Base-by-base conservation (phyloP, 306 rosid species). In the Ormosia semicastrata region DNA sequence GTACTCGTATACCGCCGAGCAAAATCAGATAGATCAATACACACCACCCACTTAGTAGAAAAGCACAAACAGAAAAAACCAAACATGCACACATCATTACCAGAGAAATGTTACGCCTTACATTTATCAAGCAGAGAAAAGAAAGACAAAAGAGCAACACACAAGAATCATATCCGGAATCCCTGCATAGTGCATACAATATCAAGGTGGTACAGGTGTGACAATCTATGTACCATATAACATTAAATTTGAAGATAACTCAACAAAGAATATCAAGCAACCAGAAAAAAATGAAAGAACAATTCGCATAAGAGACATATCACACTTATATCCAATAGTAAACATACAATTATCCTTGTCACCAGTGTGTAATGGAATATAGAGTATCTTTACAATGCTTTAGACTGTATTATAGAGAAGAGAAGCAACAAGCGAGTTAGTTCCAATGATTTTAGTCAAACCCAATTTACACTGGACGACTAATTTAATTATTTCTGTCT, bases 401-500 rank as follows among this genome's bases (percentile, higher is more conserved):
- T 2, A 17, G 8, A 30, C 6, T 29, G 41, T 43, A 53, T 56
- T n/a, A 53, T 4, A 33, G 2, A 29, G 32, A 40, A 40, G 71
- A 41, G 15, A 40, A 1, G 1, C 29, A 59, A 58, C 8, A 69
- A 53, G 10, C 47, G 56, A 32, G 86, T 83, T 69, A 65, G 49
- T 76, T 76, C 52, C 78, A 66, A 15, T 65, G 50, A 64, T 64
- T 63, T 47, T 24, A 24, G 24, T 24, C 24, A 24, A 24, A 24
- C 24, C 24, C 24, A 24, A 24, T 24, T 24, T 24, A 24, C 24
- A 24, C 24, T 0, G 60, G 18, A 72, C 17, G 17, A 58, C 85
- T 88, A 91, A 54, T 87, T 40, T 40, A 40, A 40, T 40, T 6
- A 40, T 40, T 6, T 24, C 24, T 81, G 83, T 87, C 88, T 84